These are phyloP conservation scores for Macaranga tanarius DNA, from an alignment of 441 rosid genomes.

Conservation along the genomic window DNA sequence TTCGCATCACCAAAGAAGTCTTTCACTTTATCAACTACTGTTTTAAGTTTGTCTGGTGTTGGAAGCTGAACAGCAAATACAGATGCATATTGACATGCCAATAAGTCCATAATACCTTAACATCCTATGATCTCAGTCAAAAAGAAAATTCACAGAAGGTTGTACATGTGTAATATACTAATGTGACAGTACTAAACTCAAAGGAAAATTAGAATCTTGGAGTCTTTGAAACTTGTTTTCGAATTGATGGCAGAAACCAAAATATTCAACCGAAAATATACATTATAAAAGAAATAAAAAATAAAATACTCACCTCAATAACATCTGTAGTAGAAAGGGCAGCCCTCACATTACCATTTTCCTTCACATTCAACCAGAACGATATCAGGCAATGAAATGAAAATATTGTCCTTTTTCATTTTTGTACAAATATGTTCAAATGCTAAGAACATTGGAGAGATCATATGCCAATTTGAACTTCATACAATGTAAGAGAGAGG, in stretches of 20 bases:
- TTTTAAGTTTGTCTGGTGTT: slow-evolving; percentile 72
- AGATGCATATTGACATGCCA: neutral
- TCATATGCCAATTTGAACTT: neutral
- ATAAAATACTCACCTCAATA: slow-evolving; percentile 55
- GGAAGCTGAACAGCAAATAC: slow-evolving; percentile 65
- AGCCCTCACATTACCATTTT: slow-evolving; percentile 74
- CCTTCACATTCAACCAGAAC: slow-evolving; percentile 45
- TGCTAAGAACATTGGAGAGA: neutral
- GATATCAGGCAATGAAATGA: neutral
- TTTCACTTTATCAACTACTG: slow-evolving; percentile 83
- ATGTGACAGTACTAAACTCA: neutral
- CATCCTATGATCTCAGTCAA: neutral
- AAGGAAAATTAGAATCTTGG: neutral
- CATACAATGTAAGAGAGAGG: neutral
- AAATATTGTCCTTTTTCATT: neutral
- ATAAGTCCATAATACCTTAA: neutral
- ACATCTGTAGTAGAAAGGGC: slow-evolving; percentile 70
- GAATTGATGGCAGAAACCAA: neutral
- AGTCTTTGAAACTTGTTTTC: neutral
- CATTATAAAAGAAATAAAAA: neutral
- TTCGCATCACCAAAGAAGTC: slow-evolving; percentile 90
- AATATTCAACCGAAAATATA: neutral
- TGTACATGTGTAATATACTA: neutral
- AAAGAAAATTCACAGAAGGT: neutral
- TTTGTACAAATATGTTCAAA: neutral